Evolutionary conservation across 2,329 filamentous ascomycete species (phyloP), one percentile per base, ranked within the genome.

Genomic region (Teratosphaeria pseudoeucalypti): DNA sequence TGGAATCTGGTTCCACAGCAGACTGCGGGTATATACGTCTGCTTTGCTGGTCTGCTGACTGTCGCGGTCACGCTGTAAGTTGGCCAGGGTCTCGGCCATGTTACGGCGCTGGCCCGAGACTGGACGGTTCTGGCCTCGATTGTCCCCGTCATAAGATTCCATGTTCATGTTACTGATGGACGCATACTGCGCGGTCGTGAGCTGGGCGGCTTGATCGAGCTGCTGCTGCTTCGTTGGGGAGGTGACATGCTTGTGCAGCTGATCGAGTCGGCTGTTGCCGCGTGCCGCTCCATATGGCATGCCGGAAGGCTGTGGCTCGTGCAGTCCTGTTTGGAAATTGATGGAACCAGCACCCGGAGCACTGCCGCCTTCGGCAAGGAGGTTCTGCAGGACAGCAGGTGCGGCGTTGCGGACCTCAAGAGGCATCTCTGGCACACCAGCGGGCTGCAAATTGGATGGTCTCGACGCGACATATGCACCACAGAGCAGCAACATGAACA

Each of bases 381-480:
- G 87, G 73, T 85, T 90, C 74, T 91, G 84, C 59, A 94, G 83
- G 23, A 94, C 82, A 23, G 85, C 84, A 56, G 88, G 87, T 14
- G 89, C 90, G 49, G 88, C 89, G 64, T 84, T 86, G 61, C 89
- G 87, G 59, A 94, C 85, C 67, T 92, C 88, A 59, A 92, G 88
- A 39, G 90, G 88, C 71, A 92, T 87, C 59, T 83, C 83, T 56
- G 89, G 88, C 66, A 95, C 86, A 66, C 85, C 84, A 47, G 86
- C 84, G n/a, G 82, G 78, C 16, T 86, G 80, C 53, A 85, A 83
- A 66, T 85, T 85, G 23, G 86, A 80, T 53, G 86, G 85, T 76
- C 92, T 95, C 34, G 92, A 96, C 63, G 94, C 88, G 67, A 97
- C 91, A 72, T 96, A 96, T 57, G 94, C 94, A 71, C 94, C 94